Evolutionary conservation across 106 monocot species (phyloP).

Genomic region (Platanthera guangdongensis): DNA sequence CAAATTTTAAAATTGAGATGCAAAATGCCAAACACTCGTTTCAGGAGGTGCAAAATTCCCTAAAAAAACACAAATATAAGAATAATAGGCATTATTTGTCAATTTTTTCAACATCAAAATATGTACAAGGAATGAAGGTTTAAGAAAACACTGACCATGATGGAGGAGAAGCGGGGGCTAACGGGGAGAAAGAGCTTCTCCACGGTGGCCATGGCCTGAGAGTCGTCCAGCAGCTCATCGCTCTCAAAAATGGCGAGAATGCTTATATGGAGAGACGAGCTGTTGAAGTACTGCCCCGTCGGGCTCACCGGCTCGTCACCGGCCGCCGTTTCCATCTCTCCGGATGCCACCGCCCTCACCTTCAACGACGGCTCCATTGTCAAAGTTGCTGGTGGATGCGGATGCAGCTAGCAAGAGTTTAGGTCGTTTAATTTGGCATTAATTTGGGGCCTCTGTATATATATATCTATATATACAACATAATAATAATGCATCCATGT

Average conservation of each 20-base stretch:
- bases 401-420: no score
- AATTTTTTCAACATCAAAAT: neutral
- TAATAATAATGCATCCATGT: no score
- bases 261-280: conserved; percentile 43
- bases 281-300: conserved; percentile 67
- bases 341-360: conserved; percentile 1
- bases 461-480: no score
- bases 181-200: conserved; percentile 46
- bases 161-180: conserved; percentile 52
- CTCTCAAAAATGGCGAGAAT: conserved; percentile 47
- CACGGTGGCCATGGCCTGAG: conserved; percentile 26
- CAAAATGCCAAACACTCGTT: no score
- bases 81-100: no score
- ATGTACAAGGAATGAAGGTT: neutral
- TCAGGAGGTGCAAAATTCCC: neutral
- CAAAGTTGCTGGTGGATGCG: no score
- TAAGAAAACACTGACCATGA: conserved; percentile 30
- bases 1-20: no score
- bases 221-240: conserved; percentile 49
- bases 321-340: conserved; percentile 1
- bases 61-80: neutral
- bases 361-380: neutral
- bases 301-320: conserved; percentile 62
- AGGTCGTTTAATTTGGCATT: no score
- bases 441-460: no score